Evolutionary conservation across 177 flowering plant species (phyloP).

Genomic region (Vitis hybrid): DNA sequence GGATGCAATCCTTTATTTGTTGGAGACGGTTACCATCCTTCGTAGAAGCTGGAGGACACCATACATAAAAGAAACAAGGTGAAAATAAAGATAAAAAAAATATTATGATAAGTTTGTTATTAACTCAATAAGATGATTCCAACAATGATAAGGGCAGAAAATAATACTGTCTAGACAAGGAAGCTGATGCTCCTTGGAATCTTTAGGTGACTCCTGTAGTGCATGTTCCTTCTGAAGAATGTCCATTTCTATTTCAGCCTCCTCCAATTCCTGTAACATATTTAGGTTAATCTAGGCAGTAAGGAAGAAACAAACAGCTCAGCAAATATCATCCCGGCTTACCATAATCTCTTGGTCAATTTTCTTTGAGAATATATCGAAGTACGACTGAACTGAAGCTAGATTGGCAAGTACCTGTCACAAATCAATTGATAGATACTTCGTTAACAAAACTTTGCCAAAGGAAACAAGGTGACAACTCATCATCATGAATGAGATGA

Average conservation of each 20-base stretch:
- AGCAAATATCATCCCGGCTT: conserved; percentile 8
- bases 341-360: conserved; percentile 59
- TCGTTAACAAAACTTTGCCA: not conserved
- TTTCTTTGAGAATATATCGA: conserved; percentile 61
- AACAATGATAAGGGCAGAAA: not conserved
- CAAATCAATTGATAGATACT: conserved; percentile 1
- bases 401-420: conserved; percentile 69
- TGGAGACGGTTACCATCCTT: conserved; percentile 59
- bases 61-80: not conserved
- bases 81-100: not conserved
- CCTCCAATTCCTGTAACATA: conserved; percentile 69
- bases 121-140: not conserved
- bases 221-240: conserved; percentile 54
- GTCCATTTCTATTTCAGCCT: conserved; percentile 85
- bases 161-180: conserved; percentile 39
- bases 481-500: not conserved
- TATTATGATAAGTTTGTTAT: not conserved
- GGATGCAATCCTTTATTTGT: conserved; percentile 71
- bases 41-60: conserved; percentile 35
- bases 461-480: not conserved
- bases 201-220: conserved; percentile 33
- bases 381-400: conserved; percentile 63
- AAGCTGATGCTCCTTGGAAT: conserved; percentile 20
- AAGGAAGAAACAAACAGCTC: not conserved
- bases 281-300: not conserved